Evolutionary conservation across 768 basidiomycete species (phyloP), one percentile per base, ranked within the genome.

Genomic region (Xanthoconium purpureum): DNA sequence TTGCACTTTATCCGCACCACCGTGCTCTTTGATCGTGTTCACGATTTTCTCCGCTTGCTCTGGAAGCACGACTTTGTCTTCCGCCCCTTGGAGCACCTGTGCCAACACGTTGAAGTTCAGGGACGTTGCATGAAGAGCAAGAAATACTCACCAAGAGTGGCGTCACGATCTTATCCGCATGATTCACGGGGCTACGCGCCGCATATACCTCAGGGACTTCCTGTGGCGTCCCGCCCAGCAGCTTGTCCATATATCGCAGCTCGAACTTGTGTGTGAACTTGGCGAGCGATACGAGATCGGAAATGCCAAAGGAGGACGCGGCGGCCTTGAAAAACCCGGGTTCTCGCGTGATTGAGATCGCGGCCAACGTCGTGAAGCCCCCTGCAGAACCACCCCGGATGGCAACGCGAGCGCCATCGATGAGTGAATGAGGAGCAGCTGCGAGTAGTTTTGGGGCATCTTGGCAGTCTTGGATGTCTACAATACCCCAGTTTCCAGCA

Each of bases 351-450:
- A 70, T 64, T 51, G 75, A 75, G 11, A 84, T 69, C 11, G 77
- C 61, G 0, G 73, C 76, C 35, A 94, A 79, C 6, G 78, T 77
- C 3, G 88, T 89, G 68, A 78, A 90, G 0, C 91, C 91, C 3
- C 91, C 89, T 5, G 89, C 80, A 13, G 87, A 89, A 0, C 81
- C 77, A 0, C 91, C 91, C 3, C 87, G 83, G 57, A 93, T 85
- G 17, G 83, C 81, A 6, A 82, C 75, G 9, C 90, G 84, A 47
- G 79, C 70, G 2, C 75, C 71, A 58, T 94, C 91, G 52, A 89
- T 78, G 61, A 86, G 80, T 10, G 77, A 74, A 64, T 81, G 69
- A 0, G 79, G 77, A 1, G 69, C 59, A 5, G 65, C 55, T 14
- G 82, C 75, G 37, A 91, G 77, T 35, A 75, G 69, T 62, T 69